phyloP scores from a whole-genome alignment of 2,329 filamentous ascomycete genomes.

The Xylaria sp. region DNA sequence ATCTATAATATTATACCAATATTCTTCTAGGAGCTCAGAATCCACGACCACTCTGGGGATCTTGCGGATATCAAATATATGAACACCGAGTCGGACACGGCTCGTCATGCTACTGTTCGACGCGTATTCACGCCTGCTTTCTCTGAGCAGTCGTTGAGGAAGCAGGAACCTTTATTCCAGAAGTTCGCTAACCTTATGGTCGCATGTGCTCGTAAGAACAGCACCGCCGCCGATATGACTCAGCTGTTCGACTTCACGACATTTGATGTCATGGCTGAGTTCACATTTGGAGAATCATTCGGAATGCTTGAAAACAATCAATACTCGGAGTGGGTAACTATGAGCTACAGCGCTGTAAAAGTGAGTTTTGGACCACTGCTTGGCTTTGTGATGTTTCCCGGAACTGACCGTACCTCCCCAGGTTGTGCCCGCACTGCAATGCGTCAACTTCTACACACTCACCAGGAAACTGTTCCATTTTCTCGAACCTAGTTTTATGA shows the following conservation, averaged over 20 bases:
- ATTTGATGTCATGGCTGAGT: slow-evolving; percentile 41
- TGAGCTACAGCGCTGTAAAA: slow-evolving; percentile 22
- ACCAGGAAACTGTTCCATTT: slow-evolving; percentile 10
- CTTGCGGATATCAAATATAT: slow-evolving; percentile 2
- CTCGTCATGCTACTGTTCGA: slow-evolving; percentile 20
- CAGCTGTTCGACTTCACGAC: slow-evolving; percentile 35
- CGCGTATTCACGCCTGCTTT: slow-evolving; percentile 31
- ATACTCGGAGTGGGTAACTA: slow-evolving; percentile 32
- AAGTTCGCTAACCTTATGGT: slow-evolving; percentile 29
- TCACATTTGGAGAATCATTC: slow-evolving; percentile 36
- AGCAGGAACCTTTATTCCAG: slow-evolving; percentile 31
- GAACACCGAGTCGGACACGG: not conserved
- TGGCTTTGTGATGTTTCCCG: not conserved
- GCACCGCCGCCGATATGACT: slow-evolving; percentile 16
- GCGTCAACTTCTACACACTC: slow-evolving; percentile 20
- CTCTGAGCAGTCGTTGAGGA: slow-evolving; percentile 27
- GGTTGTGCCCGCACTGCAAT: slow-evolving; percentile 15
- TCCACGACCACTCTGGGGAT: not conserved
- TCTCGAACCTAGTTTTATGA: slow-evolving; percentile 14
- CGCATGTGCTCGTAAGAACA: slow-evolving; percentile 10
- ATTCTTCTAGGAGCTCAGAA: not conserved
- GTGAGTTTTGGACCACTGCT: slow-evolving; percentile 17
- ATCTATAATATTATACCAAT: too few species aligned
- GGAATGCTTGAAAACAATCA: slow-evolving; percentile 26
- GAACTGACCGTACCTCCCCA: slow-evolving; percentile 4